Evolutionary conservation across 441 rosid species (phyloP).

Genomic region (Pelargonium citronellum): DNA sequence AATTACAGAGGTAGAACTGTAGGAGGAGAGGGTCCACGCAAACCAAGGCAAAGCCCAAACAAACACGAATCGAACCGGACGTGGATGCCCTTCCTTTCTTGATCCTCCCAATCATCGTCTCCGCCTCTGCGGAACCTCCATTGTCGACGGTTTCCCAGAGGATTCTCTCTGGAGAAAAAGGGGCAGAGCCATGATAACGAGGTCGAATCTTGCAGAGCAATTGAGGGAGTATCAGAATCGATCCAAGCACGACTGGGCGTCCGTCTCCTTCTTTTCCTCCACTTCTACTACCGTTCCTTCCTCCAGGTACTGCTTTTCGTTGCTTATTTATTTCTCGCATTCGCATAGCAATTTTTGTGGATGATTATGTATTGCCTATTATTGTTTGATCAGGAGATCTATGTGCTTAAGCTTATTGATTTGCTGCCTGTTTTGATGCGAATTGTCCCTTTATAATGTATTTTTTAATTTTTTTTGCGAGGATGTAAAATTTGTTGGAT

Average conservation of each 20-base stretch:
- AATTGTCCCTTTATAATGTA: no score
- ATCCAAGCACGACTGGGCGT: slow-evolving; percentile 95
- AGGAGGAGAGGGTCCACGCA: neutral
- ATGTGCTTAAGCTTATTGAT: neutral
- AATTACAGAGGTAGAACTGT: neutral
- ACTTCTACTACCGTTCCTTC: slow-evolving; percentile 50
- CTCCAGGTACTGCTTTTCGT: slow-evolving; percentile 45
- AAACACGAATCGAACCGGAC: neutral
- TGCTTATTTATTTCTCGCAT: neutral
- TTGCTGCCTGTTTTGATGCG: neutral
- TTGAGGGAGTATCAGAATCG: slow-evolving; percentile 93
- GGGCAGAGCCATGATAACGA: slow-evolving; percentile 56
- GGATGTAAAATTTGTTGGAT: no score
- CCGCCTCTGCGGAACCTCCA: no score
- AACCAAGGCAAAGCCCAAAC: neutral
- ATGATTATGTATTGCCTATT: neutral
- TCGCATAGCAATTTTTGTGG: neutral
- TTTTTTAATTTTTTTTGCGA: no score
- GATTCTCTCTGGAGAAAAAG: neutral
- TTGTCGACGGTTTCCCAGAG: neutral
- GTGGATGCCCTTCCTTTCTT: no score
- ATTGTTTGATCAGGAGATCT: neutral
- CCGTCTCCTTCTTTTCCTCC: slow-evolving; percentile 80
- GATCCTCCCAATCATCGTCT: neutral
- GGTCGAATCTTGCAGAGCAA: slow-evolving; percentile 93